Evolutionary conservation across 176 grass and related monocot species (phyloP), one percentile per base, ranked within the genome.

Genomic region (Eragrostis nindensis): DNA sequence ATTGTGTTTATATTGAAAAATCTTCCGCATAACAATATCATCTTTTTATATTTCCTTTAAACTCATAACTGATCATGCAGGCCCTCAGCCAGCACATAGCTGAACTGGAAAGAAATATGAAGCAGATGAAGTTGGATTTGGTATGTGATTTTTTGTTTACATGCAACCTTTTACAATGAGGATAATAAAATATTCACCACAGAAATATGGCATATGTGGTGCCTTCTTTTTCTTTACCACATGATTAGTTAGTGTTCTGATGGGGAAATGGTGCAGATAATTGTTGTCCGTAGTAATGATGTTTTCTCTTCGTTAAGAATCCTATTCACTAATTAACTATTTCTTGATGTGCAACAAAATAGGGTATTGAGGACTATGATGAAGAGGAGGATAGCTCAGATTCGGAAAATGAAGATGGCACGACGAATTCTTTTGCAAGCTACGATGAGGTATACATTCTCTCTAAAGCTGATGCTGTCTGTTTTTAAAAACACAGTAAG

Each of bases 11-110:
- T 5, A 45, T 68, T 55, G n/a, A 77, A 77, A 42, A 73, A 1
- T 47, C 11, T 54, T 70, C 18, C 54, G 11, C 12, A 30, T 66
- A 1, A 54, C 73, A 2, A 24, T 27, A 54, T 62, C 29, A 45
- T 74, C 52, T 19, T 82, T 71, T 18, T 78, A 21, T 11, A 19
- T 86, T 64, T 70, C 12, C 17, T 73, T 72, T 54, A 24, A 85
- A 76, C 62, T 79, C 21, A 38, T 77, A 45, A 68, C 48, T 67
- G 82, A 53, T 81, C 38, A 62, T 80, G 81, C 90, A 98, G 95
- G 95, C 95, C 52, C 95, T 98, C 45, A 91, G 95, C 54, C 87
- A 98, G 84, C 95, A 98, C 83, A 93, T 98, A 91, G 80, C 73
- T 50, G 77, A 91, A 77, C 67, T 98, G 52, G 88, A 98, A 83